Conservation (phyloP, 495 filamentous ascomycete genomes). For the Viridothelium virens region DNA sequence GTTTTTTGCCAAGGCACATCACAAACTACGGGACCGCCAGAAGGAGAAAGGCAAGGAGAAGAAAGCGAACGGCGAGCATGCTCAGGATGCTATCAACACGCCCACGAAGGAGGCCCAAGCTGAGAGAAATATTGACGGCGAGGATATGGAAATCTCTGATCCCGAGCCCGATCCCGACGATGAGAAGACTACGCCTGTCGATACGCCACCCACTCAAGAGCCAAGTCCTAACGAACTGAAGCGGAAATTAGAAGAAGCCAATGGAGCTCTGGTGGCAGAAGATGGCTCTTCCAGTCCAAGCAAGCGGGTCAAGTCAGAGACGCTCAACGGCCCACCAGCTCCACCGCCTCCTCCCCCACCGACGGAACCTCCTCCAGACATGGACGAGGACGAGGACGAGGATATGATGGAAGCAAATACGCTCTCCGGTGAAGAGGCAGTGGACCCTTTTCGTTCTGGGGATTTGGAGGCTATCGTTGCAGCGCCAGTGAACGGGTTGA, state of each 20-base stretch:
- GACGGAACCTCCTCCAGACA: slow-evolving; percentile 31
- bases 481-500: slow-evolving; percentile 4
- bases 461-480: slow-evolving; percentile 14
- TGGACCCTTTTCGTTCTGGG: slow-evolving; percentile 19
- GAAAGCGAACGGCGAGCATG: slow-evolving; percentile 23
- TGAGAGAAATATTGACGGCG: slow-evolving; percentile 24
- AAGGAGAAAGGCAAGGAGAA: slow-evolving; percentile 53
- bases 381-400: slow-evolving; percentile 16
- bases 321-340: slow-evolving; percentile 16
- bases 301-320: slow-evolving; percentile 33
- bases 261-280: slow-evolving; percentile 21
- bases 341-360: slow-evolving; percentile 38
- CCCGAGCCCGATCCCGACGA: slow-evolving; percentile 33
- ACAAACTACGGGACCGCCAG: slow-evolving; percentile 63
- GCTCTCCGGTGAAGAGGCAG: slow-evolving; percentile 18
- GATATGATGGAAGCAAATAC: slow-evolving; percentile 24
- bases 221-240: slow-evolving; percentile 44
- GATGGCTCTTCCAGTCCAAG: slow-evolving; percentile 25
- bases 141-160: slow-evolving; percentile 23
- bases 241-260: slow-evolving; percentile 49
- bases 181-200: slow-evolving; percentile 33
- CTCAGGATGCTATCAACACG: not conserved
- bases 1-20: slow-evolving; percentile 76
- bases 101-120: slow-evolving; percentile 29
- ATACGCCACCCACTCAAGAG: slow-evolving; percentile 31